Conservation (phyloP, 139 green algal genomes). For the Pedinophyceae sp. region DNA sequence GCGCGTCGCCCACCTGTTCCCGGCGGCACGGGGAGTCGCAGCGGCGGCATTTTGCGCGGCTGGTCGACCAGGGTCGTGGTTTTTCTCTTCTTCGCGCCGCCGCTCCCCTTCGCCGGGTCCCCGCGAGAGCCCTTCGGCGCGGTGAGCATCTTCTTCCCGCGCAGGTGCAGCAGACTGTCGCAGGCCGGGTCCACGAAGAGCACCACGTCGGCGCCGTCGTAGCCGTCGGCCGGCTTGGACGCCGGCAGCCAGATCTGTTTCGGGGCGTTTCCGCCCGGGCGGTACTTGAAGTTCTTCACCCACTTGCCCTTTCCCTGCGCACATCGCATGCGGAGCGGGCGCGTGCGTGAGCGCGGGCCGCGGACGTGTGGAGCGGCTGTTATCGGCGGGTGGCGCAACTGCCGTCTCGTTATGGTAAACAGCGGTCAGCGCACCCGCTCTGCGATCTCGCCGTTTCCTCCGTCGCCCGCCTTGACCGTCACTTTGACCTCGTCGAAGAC, state of each 20-base stretch:
- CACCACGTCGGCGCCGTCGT: constrained; percentile 23
- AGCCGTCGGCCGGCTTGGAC: constrained; percentile 36
- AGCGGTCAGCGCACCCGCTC: no score
- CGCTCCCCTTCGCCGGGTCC: constrained; percentile 41
- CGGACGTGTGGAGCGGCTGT: no score
- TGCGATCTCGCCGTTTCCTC: constrained; percentile 49
- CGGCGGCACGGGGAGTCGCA: constrained; percentile 39
- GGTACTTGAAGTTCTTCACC: constrained; percentile 69
- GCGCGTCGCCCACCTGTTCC: no score
- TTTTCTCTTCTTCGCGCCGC: constrained; percentile 32
- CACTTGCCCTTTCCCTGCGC: constrained; percentile 28
- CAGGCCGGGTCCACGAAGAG: constrained; percentile 6
- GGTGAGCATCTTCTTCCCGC: constrained; percentile 16
- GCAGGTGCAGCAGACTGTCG: constrained; percentile 49
- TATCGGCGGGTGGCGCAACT: no score
- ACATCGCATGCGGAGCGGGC: no score
- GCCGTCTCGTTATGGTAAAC: no score
- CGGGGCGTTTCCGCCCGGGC: constrained; percentile 30
- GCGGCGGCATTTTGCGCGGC: constrained; percentile 11
- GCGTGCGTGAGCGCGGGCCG: no score
- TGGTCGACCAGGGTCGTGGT: not conserved
- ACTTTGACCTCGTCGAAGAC: constrained; percentile 58
- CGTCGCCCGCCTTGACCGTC: constrained; percentile 39
- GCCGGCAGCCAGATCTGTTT: constrained; percentile 57
- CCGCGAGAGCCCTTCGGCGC: constrained; percentile 26